Conservation (phyloP, 805 yeast species). For the Candida bentonensis region DNA sequence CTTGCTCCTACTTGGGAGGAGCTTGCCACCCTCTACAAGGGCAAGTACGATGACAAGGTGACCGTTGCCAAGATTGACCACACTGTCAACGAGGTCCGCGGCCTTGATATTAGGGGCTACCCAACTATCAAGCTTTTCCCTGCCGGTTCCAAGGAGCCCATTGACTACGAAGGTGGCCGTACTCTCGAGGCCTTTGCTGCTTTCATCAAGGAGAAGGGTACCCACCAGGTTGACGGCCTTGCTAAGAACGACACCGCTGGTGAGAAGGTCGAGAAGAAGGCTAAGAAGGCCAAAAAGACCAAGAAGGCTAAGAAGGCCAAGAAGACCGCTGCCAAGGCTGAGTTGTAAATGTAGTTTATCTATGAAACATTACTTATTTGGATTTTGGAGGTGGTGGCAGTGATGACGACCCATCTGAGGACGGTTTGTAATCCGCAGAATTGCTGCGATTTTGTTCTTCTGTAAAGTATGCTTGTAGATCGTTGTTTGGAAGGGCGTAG, state of each 20-base stretch:
- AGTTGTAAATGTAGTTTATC: conserved; percentile 6
- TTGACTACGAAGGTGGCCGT: conserved; percentile 58
- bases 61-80: conserved; percentile 80
- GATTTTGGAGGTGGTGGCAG: neutral
- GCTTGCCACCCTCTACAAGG: conserved; percentile 53
- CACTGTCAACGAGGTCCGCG: conserved; percentile 75
- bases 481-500: neutral
- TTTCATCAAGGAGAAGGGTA: conserved; percentile 60
- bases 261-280: conserved; percentile 12
- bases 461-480: neutral
- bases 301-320: conserved; percentile 8
- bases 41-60: conserved; percentile 43
- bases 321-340: conserved; percentile 6
- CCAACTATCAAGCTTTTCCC: conserved; percentile 89
- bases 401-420: neutral
- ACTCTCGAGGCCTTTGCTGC: conserved; percentile 53
- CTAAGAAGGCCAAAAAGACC: conserved; percentile 16
- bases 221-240: conserved; percentile 44
- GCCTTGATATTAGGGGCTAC: conserved; percentile 63
- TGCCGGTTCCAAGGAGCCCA: conserved; percentile 63
- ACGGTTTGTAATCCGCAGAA: neutral
- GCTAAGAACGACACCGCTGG: conserved; percentile 20
- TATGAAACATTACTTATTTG: neutral
- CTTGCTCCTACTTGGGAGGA: conserved; percentile 82
- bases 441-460: neutral